A percentile compares a stretch with the other conserved stretches of the same genome.
phyloP scores from a whole-genome alignment of 1,284 basidiomycete genomes.

The Microbotryomycetes sp. region DNA sequence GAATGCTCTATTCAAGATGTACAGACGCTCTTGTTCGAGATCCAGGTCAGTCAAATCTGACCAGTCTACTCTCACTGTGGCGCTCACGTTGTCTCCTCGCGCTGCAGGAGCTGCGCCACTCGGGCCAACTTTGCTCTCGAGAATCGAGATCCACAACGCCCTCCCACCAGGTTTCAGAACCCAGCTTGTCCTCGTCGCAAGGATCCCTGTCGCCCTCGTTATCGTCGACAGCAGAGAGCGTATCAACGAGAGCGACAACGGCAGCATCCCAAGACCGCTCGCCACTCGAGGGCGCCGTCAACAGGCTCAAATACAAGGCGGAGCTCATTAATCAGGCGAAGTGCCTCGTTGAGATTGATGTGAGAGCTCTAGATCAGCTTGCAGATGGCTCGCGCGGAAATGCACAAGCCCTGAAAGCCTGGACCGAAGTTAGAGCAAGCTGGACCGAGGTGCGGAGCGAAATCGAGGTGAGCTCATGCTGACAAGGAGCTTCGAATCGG shows the following conservation, averaged over 20 bases:
- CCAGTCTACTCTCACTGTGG: neutral
- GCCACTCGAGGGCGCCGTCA: neutral
- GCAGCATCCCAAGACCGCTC: neutral
- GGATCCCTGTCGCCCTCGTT: neutral
- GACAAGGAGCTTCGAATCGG: neutral
- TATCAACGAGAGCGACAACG: neutral
- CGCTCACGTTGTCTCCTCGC: neutral
- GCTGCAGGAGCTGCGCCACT: neutral
- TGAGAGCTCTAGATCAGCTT: neutral
- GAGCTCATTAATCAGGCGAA: neutral
- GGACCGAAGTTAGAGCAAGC: conserved; percentile 56
- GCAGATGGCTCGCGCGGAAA: too few relatives aligned
- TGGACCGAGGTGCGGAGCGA: conserved; percentile 60
- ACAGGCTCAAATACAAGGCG: neutral
- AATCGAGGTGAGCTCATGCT: conserved; percentile 51
- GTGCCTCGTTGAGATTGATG: neutral
- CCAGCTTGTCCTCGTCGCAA: conserved; percentile 49
- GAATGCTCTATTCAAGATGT: conserved; percentile 24
- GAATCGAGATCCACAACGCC: conserved; percentile 27
- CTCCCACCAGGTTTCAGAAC: conserved; percentile 42
- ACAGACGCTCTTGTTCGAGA: conserved; percentile 32
- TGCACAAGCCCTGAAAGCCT: conserved; percentile 45
- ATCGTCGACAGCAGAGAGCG: neutral
- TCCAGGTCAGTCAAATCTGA: conserved; percentile 22
- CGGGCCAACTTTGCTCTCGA: neutral